These are phyloP conservation scores for Ascosphaera apis DNA, from an alignment of 2,329 filamentous ascomycete species.

Conservation along the genomic window DNA sequence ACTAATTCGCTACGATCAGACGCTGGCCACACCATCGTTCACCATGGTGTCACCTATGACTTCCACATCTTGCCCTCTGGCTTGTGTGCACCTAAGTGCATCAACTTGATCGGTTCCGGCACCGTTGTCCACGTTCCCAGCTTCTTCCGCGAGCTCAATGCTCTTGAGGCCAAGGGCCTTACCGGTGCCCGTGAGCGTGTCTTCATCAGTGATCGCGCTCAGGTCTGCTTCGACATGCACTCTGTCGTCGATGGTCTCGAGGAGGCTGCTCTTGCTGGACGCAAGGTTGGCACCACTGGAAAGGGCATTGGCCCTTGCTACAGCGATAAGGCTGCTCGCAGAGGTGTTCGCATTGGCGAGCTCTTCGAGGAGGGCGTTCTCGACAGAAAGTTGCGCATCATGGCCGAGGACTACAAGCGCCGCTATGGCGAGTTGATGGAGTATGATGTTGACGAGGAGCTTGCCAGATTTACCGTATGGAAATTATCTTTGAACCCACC, in stretches of 20 bases:
- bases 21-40: conserved; percentile 26
- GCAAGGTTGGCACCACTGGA: conserved; percentile 26
- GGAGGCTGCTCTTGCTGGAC: conserved; percentile 20
- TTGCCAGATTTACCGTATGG: conserved; percentile 30
- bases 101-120: conserved; percentile 25
- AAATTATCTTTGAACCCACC: neutral
- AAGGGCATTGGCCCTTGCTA: conserved; percentile 35
- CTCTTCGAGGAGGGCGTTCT: conserved; percentile 32
- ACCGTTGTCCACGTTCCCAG: conserved; percentile 25
- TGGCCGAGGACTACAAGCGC: conserved; percentile 31
- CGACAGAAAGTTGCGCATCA: conserved; percentile 28
- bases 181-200: conserved; percentile 18
- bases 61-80: conserved; percentile 23
- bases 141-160: conserved; percentile 24
- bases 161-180: conserved; percentile 22
- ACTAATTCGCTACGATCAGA: conserved; percentile 8
- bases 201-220: conserved; percentile 20
- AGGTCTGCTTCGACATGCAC: conserved; percentile 8
- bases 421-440: conserved; percentile 33
- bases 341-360: conserved; percentile 34
- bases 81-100: conserved; percentile 20
- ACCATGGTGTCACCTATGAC: conserved; percentile 23
- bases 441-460: conserved; percentile 38
- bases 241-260: conserved; percentile 18
- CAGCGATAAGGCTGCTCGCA: conserved; percentile 37